phyloP scores from a whole-genome alignment of 2,329 filamentous ascomycete species.

The Berkeleyomyces basicola region DNA sequence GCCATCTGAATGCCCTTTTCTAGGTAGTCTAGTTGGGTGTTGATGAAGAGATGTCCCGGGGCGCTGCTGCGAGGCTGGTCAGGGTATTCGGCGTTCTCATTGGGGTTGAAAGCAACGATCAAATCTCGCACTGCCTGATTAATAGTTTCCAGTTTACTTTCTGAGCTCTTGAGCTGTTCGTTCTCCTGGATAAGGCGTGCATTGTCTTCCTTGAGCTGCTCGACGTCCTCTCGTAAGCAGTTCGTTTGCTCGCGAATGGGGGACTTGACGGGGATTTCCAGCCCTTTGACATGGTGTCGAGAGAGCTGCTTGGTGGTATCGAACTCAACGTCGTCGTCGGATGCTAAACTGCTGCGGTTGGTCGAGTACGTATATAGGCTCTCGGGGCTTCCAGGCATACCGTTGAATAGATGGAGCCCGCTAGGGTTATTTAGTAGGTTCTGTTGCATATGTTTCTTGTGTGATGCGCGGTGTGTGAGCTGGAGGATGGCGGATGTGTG shows the following conservation, averaged over 20 bases:
- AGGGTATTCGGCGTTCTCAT: conserved; percentile 30
- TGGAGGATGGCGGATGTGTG: conserved; percentile 89
- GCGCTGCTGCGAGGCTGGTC: conserved; percentile 15
- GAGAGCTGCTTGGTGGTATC: conserved; percentile 41
- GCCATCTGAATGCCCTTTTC: conserved; percentile 48
- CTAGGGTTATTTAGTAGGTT: conserved; percentile 22
- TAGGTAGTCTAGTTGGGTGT: conserved; percentile 52
- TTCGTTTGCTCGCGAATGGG: conserved; percentile 37
- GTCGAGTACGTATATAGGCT: conserved; percentile 56
- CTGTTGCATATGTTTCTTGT: conserved; percentile 25
- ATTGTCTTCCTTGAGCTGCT: conserved; percentile 31
- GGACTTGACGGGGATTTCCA: conserved; percentile 44
- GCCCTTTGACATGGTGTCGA: conserved; percentile 25
- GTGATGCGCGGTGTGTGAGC: conserved; percentile 68
- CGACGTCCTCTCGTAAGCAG: conserved; percentile 32
- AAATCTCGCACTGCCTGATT: conserved; percentile 51
- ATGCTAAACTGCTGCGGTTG: conserved; percentile 38
- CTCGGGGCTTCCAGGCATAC: conserved; percentile 58
- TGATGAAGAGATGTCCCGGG: conserved; percentile 30
- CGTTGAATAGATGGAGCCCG: conserved; percentile 26
- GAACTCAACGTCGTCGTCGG: conserved; percentile 52
- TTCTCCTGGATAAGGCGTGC: conserved; percentile 25
- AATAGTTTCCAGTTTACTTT: conserved; percentile 48
- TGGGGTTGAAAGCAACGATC: conserved; percentile 46
- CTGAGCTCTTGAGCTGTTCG: conserved; percentile 42